A percentile compares a stretch with the other conserved stretches of the same genome.
phyloP scores from a whole-genome alignment of 305 asterid genomes.

The Solanum aculeatissimum region DNA sequence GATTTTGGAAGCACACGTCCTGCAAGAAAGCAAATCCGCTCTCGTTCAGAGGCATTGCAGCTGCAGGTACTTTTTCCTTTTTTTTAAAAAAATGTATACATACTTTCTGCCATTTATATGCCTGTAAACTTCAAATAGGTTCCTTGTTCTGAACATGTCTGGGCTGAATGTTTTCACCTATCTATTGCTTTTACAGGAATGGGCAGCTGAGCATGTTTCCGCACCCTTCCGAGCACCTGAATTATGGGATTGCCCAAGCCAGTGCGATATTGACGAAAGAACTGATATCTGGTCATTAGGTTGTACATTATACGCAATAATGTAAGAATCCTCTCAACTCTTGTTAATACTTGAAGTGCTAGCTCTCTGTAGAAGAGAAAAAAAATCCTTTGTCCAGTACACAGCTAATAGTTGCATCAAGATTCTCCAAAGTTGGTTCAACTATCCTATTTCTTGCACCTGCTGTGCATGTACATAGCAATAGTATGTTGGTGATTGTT shows the following conservation, averaged over 20 bases:
- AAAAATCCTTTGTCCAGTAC: neutral
- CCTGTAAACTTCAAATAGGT: neutral
- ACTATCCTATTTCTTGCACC: neutral
- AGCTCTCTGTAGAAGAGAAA: neutral
- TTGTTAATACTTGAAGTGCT: neutral
- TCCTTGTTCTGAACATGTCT: neutral
- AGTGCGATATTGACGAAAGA: slow-evolving; percentile 85
- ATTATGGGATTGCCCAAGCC: slow-evolving; percentile 96
- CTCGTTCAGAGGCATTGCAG: slow-evolving; percentile 87
- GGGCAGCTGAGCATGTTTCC: slow-evolving; percentile 98
- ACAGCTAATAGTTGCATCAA: neutral
- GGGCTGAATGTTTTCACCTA: neutral
- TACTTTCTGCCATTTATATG: neutral
- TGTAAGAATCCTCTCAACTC: slow-evolving; percentile 40
- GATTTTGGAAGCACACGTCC: slow-evolving; percentile 99
- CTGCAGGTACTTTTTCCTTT: slow-evolving; percentile 47
- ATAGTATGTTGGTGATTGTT: neutral
- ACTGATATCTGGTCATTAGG: slow-evolving; percentile 97
- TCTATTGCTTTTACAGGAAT: slow-evolving; percentile 39
- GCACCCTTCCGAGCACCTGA: slow-evolving; percentile 98
- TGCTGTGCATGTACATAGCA: neutral
- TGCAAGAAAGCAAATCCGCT: slow-evolving; percentile 79
- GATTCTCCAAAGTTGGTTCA: neutral
- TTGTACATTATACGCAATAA: slow-evolving; percentile 90
- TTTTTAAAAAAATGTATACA: neutral